These are phyloP conservation scores for Ascochyta lentis DNA, from an alignment of 2,329 filamentous ascomycete genomes.

Conservation along the genomic window DNA sequence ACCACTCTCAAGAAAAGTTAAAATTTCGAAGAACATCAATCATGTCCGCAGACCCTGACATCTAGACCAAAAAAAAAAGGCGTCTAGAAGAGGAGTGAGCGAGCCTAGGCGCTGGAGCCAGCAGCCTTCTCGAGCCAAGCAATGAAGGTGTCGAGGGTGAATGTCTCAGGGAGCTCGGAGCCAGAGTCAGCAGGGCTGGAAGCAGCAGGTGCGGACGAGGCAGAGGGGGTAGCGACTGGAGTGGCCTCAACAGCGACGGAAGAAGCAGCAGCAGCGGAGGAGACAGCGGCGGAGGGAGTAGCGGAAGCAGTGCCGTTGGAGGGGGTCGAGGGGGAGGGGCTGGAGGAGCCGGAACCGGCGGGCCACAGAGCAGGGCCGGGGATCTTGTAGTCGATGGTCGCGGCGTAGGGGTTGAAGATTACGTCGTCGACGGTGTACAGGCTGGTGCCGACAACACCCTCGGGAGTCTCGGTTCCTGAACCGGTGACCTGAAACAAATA, in stretches of 20 bases:
- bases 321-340: constrained; percentile 23
- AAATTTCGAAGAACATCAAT: constrained; percentile 10
- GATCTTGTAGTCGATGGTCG: constrained; percentile 48
- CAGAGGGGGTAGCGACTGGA: constrained; percentile 11
- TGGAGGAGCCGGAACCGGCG: constrained; percentile 19
- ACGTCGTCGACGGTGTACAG: constrained; percentile 55
- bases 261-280: constrained; percentile 13
- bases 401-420: constrained; percentile 51
- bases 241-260: constrained; percentile 13
- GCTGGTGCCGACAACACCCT: constrained; percentile 59
- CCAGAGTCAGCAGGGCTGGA: constrained; percentile 18
- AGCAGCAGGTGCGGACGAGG: constrained; percentile 19
- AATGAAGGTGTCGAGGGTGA: constrained; percentile 46
- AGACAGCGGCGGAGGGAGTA: constrained; percentile 16
- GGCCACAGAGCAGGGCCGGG: constrained; percentile 53
- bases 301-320: constrained; percentile 16
- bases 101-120: constrained; percentile 29
- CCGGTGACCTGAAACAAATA: constrained; percentile 49
- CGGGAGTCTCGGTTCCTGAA: constrained; percentile 51
- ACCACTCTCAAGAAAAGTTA: constrained; percentile 3
- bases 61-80: neutral
- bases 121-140: constrained; percentile 41
- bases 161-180: constrained; percentile 33
- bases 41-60: neutral
- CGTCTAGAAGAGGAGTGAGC: constrained; percentile 25